phyloP scores from a whole-genome alignment of 208 protist genomes.

The Naegleria fowleri region DNA sequence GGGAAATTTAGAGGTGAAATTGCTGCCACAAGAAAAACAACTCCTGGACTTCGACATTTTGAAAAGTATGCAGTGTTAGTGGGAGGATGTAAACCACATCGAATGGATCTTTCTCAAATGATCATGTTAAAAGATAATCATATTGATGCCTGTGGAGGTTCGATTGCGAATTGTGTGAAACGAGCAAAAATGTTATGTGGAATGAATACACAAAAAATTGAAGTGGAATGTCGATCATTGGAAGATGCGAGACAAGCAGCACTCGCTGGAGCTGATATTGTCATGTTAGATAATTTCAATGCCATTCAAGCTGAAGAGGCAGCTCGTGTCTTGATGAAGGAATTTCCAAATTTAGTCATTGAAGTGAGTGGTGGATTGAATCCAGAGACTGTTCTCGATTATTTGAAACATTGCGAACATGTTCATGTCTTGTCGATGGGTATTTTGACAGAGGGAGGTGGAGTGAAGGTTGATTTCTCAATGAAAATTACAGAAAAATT shows the following conservation, averaged over 20 bases:
- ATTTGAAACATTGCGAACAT: conserved; percentile 33
- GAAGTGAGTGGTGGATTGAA: conserved; percentile 69
- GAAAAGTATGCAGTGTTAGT: conserved; percentile 72
- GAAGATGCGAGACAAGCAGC: conserved; percentile 53
- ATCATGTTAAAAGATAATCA: conserved; percentile 83
- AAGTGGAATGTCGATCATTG: conserved; percentile 62
- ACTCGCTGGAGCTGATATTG: conserved; percentile 59
- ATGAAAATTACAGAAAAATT: conserved; percentile 49
- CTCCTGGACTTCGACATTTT: conserved; percentile 66
- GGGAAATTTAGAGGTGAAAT: conserved; percentile 43
- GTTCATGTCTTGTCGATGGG: conserved; percentile 66
- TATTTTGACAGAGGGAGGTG: conserved; percentile 46
- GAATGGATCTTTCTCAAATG: conserved; percentile 69
- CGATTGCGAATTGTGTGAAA: conserved; percentile 49
- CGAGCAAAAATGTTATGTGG: conserved; percentile 49
- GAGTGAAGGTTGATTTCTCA: conserved; percentile 59
- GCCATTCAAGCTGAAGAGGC: conserved; percentile 35
- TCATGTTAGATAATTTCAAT: conserved; percentile 75
- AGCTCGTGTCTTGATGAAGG: conserved; percentile 46
- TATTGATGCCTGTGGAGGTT: conserved; percentile 43
- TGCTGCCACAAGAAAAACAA: conserved; percentile 70
- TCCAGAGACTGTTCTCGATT: conserved; percentile 45
- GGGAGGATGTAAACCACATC: conserved; percentile 62
- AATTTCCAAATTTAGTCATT: conserved; percentile 56
- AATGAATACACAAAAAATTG: conserved; percentile 64